Evolutionary conservation across 2,329 filamentous ascomycete genomes (phyloP), one percentile per base, ranked within the genome.

Genomic region (Xylaria sp.): DNA sequence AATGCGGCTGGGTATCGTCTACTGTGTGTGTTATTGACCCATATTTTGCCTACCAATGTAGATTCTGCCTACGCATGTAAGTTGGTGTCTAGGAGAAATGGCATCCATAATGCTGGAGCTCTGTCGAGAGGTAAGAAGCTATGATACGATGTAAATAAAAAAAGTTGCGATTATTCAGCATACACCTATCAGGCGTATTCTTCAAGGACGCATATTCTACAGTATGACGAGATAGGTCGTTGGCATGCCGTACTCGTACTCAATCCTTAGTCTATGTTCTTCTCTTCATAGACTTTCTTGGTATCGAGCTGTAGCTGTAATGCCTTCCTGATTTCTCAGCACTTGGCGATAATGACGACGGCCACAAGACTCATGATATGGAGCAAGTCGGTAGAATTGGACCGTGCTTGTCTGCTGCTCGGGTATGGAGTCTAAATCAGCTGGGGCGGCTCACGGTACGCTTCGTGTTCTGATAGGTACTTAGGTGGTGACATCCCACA

Each of bases 1-100:
- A 50, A 58, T 56, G 66, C 57, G 66, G 66, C 51, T 68, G 56
- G 32, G 57, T 69, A 20, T 56, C 37, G 15, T 46, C 8, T 58
- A 23, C 3, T 25, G 23, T 25, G 23, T 25, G 3, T 39, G 37
- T 25, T 41, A 41, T 57, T 20, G 54, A 23, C 34, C 12, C 52
- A 39, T 32, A 25, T 25, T n/a, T 44, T 46, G 55, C 25, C 23
- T 41, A 58, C 20, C 34, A 13, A 28, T 57, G 20, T 44, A 46
- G 37, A 20, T 46, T 20, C 18, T 18, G 18, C 44, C 18, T 46
- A 15, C 18, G 12, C n/a, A 15, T 9, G 12, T 41, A 41, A 18
- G 39, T 46, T 9, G n/a, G 41, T 44, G 13, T 15, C 44, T 15
- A 15, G 18, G 44, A 18, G 46, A 55, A 34, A 23, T 55, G 28